phyloP scores from a whole-genome alignment of 306 rosid genomes.

The Coriaria nepalensis region DNA sequence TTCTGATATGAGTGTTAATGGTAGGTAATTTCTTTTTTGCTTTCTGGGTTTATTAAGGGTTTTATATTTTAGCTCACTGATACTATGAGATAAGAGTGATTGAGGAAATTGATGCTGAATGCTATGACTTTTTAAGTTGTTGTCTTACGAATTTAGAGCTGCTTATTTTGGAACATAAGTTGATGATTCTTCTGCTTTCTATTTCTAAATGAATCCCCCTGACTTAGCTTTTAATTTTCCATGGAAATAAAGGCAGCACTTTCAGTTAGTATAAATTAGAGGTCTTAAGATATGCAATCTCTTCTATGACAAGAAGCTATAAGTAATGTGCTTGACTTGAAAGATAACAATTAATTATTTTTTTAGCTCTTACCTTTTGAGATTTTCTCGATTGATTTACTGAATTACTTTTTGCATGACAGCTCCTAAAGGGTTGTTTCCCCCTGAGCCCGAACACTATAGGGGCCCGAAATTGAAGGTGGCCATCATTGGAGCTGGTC shows the following conservation, averaged over 20 bases:
- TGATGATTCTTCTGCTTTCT: no score
- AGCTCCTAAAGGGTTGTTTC: slow-evolving; percentile 96
- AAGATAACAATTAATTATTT: background rate
- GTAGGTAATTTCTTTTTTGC: slow-evolving; percentile 41
- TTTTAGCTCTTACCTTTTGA: background rate
- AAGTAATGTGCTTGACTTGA: background rate
- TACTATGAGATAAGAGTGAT: background rate
- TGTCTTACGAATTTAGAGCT: no score
- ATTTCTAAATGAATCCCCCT: no score
- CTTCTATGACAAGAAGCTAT: background rate
- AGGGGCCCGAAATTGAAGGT: slow-evolving; percentile 92
- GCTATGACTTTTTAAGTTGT: no score
- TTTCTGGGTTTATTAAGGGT: background rate
- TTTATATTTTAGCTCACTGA: slow-evolving; percentile 3
- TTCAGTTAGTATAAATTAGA: background rate
- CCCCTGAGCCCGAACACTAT: slow-evolving; percentile 85
- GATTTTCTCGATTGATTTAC: slow-evolving; percentile 13
- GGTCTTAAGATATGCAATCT: background rate
- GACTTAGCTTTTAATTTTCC: no score
- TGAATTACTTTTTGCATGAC: slow-evolving; percentile 20
- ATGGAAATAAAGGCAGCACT: no score
- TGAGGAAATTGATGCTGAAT: no score
- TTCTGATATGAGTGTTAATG: slow-evolving; percentile 82
- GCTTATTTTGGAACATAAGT: no score
- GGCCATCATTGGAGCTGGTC: slow-evolving; percentile 97